Evolutionary conservation across 768 basidiomycete genomes (phyloP), one percentile per base, ranked within the genome.

Genomic region (Clitopilus hobsonii): DNA sequence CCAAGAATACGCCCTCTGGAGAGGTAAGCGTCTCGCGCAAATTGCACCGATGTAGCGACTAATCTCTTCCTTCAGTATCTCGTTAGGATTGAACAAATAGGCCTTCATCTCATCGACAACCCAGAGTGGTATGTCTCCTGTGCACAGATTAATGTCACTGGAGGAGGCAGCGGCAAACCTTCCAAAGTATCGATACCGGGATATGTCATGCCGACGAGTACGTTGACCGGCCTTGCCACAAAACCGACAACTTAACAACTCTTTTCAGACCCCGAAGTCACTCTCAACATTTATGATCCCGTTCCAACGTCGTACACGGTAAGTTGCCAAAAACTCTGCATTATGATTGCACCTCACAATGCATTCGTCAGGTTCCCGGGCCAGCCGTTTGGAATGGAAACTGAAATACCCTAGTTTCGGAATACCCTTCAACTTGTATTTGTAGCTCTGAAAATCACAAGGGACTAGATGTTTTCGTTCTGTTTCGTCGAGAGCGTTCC

Each of bases 151-250:
- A 67, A 67, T 32, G 64, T 78, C 51, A 68, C 68, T 14, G 63
- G 69, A 26, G 75, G 75, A 18, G 77, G 77, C 4, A 66, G 60
- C 55, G 75, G 74, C 3, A 73, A 59, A 45, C 76, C 76, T 3
- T 52, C 69, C 27, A 77, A 71, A 53, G 73, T 76, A 2, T 94
- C 94, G 28, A 78, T 80, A 58, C 79, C 79, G 16, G 78, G 79
- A 54, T 75, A 77, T 53, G 74, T 77, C 55, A 64, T 71, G 10
- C 60, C 73, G 23, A 55, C 60, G 51, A 73, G 72, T 70, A 56
- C 56, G 65, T 22, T 24, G 24, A 26, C 11, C 6, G 16, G 22
- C 8, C 13, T 25, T 20, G 24, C 13, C 26, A 51, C 54, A 20
- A 48, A 48, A 25, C 5, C 11, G 49, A 20, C 10, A 41, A 11